A percentile compares a stretch with the other conserved stretches of the same genome.
Evolutionary conservation across 78 protist genomes (phyloP).

Genomic region (Protostelium mycophagum): DNA sequence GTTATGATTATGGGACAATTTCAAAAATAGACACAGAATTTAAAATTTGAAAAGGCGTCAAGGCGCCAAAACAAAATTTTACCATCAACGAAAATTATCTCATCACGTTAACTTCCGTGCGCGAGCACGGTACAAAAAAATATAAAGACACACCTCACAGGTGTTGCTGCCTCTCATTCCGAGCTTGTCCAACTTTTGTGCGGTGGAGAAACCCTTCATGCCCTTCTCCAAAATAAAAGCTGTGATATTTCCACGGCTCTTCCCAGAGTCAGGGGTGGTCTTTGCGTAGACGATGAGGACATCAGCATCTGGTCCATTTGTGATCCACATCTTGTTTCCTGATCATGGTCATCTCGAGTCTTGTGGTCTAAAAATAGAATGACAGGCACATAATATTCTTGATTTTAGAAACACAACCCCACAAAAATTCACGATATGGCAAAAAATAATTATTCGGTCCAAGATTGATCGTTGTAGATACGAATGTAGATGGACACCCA

Average conservation of each 20-base stretch:
- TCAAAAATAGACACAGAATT: too few species aligned
- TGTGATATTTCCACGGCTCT: slow-evolving; percentile 63
- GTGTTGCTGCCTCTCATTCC: slow-evolving; percentile 96
- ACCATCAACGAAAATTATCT: slow-evolving; percentile 5
- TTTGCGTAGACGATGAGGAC: slow-evolving; percentile 86
- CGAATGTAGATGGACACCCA: too few species aligned
- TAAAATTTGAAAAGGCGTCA: too few species aligned
- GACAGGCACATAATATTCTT: neutral
- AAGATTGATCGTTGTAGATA: neutral
- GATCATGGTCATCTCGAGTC: too few species aligned
- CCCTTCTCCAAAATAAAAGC: slow-evolving; percentile 75
- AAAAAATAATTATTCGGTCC: too few species aligned
- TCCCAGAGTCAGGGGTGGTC: slow-evolving; percentile 60
- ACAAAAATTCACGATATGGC: neutral
- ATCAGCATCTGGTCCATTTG: slow-evolving; percentile 88
- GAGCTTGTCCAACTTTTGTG: slow-evolving; percentile 89
- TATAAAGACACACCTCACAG: slow-evolving; percentile 75
- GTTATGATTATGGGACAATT: too few species aligned
- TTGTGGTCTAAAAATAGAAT: neutral
- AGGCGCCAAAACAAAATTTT: neutral
- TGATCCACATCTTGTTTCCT: slow-evolving; percentile 89
- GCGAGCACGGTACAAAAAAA: neutral
- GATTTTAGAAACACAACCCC: neutral
- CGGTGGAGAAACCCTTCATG: slow-evolving; percentile 82
- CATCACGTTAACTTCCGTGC: neutral